Conservation (phyloP, 306 rosid species). For the Oxytropis ochrocephala region DNA sequence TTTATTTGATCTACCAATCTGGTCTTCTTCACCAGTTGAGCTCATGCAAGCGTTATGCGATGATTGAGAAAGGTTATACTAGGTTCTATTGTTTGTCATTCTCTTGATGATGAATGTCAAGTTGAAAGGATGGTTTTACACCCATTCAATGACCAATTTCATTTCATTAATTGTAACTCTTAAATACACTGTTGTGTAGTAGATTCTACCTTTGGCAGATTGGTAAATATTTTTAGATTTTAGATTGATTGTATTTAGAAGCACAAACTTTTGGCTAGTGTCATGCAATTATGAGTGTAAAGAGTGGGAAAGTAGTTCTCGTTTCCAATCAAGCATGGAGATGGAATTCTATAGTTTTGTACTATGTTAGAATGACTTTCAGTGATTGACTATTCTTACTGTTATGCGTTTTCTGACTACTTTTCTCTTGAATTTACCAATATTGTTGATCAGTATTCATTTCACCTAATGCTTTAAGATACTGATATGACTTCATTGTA, state of each 20-base stretch:
- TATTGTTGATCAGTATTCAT: neutral
- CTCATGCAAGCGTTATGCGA: constrained; percentile 52
- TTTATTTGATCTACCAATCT: constrained; percentile 58
- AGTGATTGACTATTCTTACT: neutral
- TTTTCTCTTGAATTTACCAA: neutral
- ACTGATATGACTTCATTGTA: neutral
- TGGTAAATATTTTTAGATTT: constrained; percentile 25
- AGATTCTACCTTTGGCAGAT: constrained; percentile 23
- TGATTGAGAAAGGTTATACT: constrained; percentile 20
- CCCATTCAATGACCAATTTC: neutral
- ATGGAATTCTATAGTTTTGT: constrained; percentile 13
- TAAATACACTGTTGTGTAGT: constrained; percentile 23
- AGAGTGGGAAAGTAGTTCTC: constrained; percentile 15
- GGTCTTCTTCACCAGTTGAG: constrained; percentile 56
- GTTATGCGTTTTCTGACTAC: constrained; percentile 4
- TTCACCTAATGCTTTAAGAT: neutral
- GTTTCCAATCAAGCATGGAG: constrained; percentile 6
- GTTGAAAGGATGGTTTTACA: constrained; percentile 7
- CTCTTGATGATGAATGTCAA: constrained; percentile 13
- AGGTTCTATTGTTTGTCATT: constrained; percentile 14
- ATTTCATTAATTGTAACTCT: constrained; percentile 22
- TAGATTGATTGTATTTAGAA: constrained; percentile 19
- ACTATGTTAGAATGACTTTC: constrained; percentile 2
- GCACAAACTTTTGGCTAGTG: constrained; percentile 23
- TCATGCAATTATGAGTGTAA: constrained; percentile 22